Evolutionary conservation across 2,329 filamentous ascomycete species (phyloP).

Genomic region (Thielaviopsis cerberus): DNA sequence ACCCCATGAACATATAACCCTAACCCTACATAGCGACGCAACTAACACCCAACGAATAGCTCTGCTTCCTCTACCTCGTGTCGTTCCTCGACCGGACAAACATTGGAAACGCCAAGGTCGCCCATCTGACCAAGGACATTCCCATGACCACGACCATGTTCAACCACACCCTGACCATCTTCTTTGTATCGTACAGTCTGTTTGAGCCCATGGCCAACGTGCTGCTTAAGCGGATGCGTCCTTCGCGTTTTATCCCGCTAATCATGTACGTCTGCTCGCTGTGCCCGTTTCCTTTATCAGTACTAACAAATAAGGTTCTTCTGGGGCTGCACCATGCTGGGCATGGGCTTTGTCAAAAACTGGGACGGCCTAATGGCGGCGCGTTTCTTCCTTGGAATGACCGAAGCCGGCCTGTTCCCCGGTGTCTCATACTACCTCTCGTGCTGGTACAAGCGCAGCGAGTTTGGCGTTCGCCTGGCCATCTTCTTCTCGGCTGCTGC

Average conservation of each 20-base stretch:
- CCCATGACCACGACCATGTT: conserved; percentile 46
- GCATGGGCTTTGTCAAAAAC: conserved; percentile 47
- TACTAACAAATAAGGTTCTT: conserved; percentile 23
- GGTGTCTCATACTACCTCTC: conserved; percentile 65
- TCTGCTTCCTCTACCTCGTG: conserved; percentile 54
- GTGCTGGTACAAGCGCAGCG: conserved; percentile 65
- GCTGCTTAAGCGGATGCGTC: conserved; percentile 55
- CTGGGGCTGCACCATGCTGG: conserved; percentile 52
- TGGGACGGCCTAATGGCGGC: conserved; percentile 48
- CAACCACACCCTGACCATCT: conserved; percentile 60
- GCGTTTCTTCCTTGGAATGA: conserved; percentile 52
- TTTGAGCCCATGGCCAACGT: conserved; percentile 67
- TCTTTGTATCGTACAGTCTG: conserved; percentile 69
- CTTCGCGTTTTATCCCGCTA: conserved; percentile 59
- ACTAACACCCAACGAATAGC: conserved; percentile 19
- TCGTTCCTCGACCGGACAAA: conserved; percentile 63
- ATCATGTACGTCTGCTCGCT: conserved; percentile 46
- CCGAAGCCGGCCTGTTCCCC: conserved; percentile 59
- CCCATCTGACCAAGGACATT: conserved; percentile 35
- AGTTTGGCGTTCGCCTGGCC: conserved; percentile 63
- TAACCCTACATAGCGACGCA: neutral
- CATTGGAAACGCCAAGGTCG: conserved; percentile 52
- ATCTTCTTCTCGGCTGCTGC: conserved; percentile 74
- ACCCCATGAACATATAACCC: too few species aligned
- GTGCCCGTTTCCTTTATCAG: neutral